Percentiles rank a stretch among this genome's conserved stretches.
Evolutionary conservation across 345 rosid species (phyloP).

Genomic region (Xanthoceras sorbifolium): DNA sequence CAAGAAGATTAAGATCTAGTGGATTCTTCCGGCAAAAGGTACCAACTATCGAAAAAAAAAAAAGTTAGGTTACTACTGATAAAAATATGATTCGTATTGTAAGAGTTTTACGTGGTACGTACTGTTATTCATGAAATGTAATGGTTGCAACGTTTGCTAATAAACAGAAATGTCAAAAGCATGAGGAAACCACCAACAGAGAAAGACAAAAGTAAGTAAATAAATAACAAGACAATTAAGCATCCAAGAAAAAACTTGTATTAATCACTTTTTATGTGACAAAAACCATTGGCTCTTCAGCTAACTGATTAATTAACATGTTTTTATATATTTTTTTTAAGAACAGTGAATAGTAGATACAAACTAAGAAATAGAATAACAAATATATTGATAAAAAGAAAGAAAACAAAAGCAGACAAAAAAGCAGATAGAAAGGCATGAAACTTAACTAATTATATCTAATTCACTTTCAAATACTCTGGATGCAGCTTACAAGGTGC

Average conservation of each 20-base stretch:
- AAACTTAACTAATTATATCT: slow-evolving; percentile 2
- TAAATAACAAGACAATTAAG: background rate
- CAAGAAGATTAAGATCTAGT: slow-evolving; percentile 5
- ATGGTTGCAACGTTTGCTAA: too few relatives aligned
- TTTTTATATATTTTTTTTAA: too few relatives aligned
- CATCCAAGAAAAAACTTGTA: background rate
- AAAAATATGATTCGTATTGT: too few relatives aligned
- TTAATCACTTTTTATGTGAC: background rate
- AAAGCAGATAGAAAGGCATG: slow-evolving; percentile 9
- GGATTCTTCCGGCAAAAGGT: background rate
- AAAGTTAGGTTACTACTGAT: too few relatives aligned
- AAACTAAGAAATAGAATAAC: background rate
- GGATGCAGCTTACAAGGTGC: slow-evolving; percentile 10
- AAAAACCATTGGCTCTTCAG: background rate
- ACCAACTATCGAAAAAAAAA: background rate
- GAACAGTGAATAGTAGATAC: too few relatives aligned
- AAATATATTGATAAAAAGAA: background rate
- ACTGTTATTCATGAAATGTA: background rate
- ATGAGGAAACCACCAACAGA: background rate
- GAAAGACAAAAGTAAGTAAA: background rate
- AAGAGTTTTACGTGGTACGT: too few relatives aligned
- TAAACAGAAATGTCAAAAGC: too few relatives aligned
- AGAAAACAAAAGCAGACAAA: slow-evolving; percentile 16
- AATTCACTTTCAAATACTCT: slow-evolving; percentile 17
- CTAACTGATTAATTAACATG: background rate